These are phyloP conservation scores for Antarctomyces pellizariae DNA, from an alignment of 495 filamentous ascomycete genomes.

Conservation along the genomic window DNA sequence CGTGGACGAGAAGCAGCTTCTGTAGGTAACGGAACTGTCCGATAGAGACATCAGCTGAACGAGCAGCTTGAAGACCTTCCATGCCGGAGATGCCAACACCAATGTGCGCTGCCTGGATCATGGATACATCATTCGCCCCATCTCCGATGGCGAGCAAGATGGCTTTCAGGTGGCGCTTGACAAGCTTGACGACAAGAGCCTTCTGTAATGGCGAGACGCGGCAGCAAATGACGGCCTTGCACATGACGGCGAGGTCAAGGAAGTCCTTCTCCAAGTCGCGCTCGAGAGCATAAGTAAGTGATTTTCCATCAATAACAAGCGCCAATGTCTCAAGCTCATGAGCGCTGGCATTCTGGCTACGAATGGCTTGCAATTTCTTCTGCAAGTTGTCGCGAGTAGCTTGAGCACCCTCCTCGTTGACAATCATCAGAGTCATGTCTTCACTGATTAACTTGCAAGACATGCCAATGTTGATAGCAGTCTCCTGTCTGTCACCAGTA, in stretches of 20 bases:
- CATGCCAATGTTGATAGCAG: conserved; percentile 99
- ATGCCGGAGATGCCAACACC: conserved; percentile 95
- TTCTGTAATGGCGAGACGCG: conserved; percentile 99
- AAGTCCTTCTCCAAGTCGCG: conserved; percentile 85
- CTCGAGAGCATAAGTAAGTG: conserved; percentile 81
- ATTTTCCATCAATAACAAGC: conserved; percentile 92
- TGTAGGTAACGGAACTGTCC: conserved; percentile 90
- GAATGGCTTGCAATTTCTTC: conserved; percentile 80
- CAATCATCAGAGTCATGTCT: conserved; percentile 92
- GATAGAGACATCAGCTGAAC: conserved; percentile 89
- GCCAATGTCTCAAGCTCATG: conserved; percentile 72
- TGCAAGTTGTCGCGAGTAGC: conserved; percentile 66
- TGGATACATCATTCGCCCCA: conserved; percentile 95
- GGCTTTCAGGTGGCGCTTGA: conserved; percentile 83
- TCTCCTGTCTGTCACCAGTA: conserved; percentile 95
- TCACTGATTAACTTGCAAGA: conserved; percentile 96
- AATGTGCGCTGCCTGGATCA: conserved; percentile 98
- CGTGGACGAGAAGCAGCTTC: conserved; percentile 88
- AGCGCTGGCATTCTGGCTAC: conserved; percentile 40
- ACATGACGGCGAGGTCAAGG: conserved; percentile 79
- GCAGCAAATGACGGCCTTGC: conserved; percentile 97
- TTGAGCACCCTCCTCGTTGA: conserved; percentile 65
- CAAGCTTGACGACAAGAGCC: conserved; percentile 92
- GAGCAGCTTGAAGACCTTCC: conserved; percentile 94
- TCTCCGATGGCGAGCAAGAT: conserved; percentile 92